phyloP scores from a whole-genome alignment of 148 eudicot species.

The Rhododendron ovatum region DNA sequence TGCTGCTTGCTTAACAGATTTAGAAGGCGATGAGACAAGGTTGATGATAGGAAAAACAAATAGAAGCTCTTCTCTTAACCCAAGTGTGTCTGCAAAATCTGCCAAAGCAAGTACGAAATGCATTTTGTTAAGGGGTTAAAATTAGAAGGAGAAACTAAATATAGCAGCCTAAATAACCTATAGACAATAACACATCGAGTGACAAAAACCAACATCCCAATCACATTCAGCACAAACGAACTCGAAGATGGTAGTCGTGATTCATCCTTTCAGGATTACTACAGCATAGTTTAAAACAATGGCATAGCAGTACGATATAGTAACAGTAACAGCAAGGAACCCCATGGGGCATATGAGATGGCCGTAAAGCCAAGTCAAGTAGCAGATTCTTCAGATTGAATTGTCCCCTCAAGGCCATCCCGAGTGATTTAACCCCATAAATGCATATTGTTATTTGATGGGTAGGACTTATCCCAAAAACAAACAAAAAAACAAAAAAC shows the following conservation, averaged over 20 bases:
- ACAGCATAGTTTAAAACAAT: neutral
- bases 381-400: neutral
- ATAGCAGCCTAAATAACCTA: neutral
- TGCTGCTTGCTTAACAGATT: constrained; percentile 64
- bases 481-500: too few species aligned
- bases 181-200: neutral
- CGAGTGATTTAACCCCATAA: neutral
- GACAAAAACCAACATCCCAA: neutral
- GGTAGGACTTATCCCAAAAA: neutral
- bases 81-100: constrained; percentile 30
- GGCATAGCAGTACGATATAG: neutral
- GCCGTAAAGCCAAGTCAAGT: neutral
- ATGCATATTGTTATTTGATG: neutral
- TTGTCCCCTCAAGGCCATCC: neutral
- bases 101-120: constrained; percentile 19
- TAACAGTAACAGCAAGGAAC: neutral
- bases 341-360: neutral
- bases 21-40: constrained; percentile 82
- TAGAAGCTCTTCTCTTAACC: constrained; percentile 44
- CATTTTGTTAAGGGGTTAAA: neutral
- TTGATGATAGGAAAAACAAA: constrained; percentile 68
- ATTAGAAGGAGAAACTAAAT: neutral
- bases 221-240: neutral
- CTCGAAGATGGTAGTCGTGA: neutral
- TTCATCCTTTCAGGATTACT: neutral